These are phyloP conservation scores for Puccinia coronata DNA, from an alignment of 1,284 basidiomycete species.

Conservation along the genomic window DNA sequence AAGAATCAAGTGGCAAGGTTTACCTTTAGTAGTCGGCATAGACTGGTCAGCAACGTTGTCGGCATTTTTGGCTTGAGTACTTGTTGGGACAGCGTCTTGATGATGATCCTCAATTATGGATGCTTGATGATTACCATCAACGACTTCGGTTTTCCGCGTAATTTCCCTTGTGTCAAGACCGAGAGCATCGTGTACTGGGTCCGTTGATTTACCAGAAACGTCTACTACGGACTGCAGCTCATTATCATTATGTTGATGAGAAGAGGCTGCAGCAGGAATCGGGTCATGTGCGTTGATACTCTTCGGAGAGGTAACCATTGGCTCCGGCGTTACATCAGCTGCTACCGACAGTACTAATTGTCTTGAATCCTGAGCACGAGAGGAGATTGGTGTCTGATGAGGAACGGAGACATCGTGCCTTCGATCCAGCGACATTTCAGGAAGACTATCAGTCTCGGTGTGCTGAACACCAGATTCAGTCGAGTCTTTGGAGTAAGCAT, in stretches of 20 bases:
- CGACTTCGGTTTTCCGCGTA: not conserved
- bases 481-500: not conserved
- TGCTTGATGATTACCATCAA: not conserved
- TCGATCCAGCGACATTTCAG: not conserved
- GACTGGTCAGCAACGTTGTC: not conserved
- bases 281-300: not conserved
- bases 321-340: not conserved
- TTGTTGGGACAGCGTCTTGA: not conserved
- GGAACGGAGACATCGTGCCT: not conserved
- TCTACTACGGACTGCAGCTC: not conserved
- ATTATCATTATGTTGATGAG: not conserved
- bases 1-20: not conserved
- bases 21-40: not conserved
- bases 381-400: not conserved
- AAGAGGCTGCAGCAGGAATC: not conserved
- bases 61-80: not conserved
- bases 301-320: not conserved
- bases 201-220: not conserved
- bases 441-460: not conserved
- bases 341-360: not conserved
- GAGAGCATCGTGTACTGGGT: not conserved
- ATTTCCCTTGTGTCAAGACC: not conserved
- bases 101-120: not conserved
- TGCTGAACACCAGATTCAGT: not conserved
- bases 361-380: not conserved